Conservation (phyloP, 495 filamentous ascomycete species). For the Chaetomium cochliodes region DNA sequence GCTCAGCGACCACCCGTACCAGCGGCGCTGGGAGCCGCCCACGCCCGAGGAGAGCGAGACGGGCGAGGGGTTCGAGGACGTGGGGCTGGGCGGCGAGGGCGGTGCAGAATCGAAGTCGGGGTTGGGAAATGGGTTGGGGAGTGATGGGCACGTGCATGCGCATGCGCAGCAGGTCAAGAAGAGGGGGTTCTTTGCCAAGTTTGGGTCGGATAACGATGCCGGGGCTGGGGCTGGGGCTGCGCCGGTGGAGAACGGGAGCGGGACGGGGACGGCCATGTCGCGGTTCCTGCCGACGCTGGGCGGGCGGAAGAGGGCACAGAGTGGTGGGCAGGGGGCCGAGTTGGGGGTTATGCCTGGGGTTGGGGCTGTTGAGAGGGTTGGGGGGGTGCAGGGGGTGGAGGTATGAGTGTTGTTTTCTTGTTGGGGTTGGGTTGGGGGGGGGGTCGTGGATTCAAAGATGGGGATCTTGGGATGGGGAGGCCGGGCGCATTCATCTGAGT, state of each 20-base stretch:
- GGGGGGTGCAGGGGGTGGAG: slow-evolving; percentile 38
- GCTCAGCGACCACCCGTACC: neutral
- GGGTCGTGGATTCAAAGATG: too few species aligned
- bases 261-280: slow-evolving; percentile 43
- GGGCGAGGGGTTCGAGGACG: slow-evolving; percentile 70
- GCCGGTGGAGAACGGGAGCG: slow-evolving; percentile 14
- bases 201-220: slow-evolving; percentile 57
- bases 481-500: too few species aligned
- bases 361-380: slow-evolving; percentile 35
- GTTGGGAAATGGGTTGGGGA: too few species aligned
- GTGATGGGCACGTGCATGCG: too few species aligned
- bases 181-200: slow-evolving; percentile 79
- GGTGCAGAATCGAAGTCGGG: slow-evolving; percentile 43
- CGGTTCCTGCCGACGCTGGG: slow-evolving; percentile 59
- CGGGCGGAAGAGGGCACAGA: slow-evolving; percentile 69
- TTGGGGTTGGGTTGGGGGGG: too few species aligned
- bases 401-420: slow-evolving; percentile 21
- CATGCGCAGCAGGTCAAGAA: slow-evolving; percentile 57
- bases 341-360: slow-evolving; percentile 56
- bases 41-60: slow-evolving; percentile 57
- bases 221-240: slow-evolving; percentile 33
- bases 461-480: too few species aligned
- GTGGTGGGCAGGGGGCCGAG: slow-evolving; percentile 70
- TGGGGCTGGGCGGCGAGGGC: slow-evolving; percentile 63
- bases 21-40: slow-evolving; percentile 48